Evolutionary conservation across 1,284 basidiomycete species (phyloP), one percentile per base, ranked within the genome.

Genomic region (Vanrija sp.): DNA sequence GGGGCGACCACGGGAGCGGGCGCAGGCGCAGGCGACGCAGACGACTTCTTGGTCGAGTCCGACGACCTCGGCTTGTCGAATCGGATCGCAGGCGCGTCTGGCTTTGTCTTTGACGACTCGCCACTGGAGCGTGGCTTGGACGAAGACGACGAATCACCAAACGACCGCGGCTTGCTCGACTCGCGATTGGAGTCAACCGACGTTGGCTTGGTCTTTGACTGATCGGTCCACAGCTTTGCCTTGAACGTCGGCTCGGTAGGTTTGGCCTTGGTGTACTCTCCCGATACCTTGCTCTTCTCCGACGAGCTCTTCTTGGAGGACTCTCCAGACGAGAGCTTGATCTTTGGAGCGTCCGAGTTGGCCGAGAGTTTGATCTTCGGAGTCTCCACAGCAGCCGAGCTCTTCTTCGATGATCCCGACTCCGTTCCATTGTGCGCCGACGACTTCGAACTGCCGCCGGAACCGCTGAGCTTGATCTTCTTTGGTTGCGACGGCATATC

Each of bases 1-100:
- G 55, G 55, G 14, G 66, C 58, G 15, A 67, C 65, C 18, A 66
- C 58, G 21, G 68, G 67, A 14, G 74, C 68, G 2, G 73, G 65
- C 38, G 72, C 55, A 34, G 65, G 77, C 63, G 14, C 40, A 4
- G 51, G 46, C 10, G 59, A 28, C 8, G 19, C 19, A 19, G 42
- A 23, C 19, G 19, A 14, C 19, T 43, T 43, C 38, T 28, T 46
- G 26, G 51, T 40, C 44, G 51, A 52, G 38, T 52, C 51, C 6
- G 44, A 46, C 9, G 53, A 54, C 25, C 38, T 38, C 26, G 54
- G 49, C 28, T 50, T 50, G 26, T 49, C 43, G 19, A 5, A 34
- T 14, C 34, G 34, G 34, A 34, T 34, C 12, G 45, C n/a, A 5
- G 46, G 29, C 19, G 34, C 29, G 18, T 47, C 46, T n/a, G 46